These are phyloP conservation scores for Cercospora brassicicola DNA, from an alignment of 2,329 filamentous ascomycete species.

Conservation along the genomic window DNA sequence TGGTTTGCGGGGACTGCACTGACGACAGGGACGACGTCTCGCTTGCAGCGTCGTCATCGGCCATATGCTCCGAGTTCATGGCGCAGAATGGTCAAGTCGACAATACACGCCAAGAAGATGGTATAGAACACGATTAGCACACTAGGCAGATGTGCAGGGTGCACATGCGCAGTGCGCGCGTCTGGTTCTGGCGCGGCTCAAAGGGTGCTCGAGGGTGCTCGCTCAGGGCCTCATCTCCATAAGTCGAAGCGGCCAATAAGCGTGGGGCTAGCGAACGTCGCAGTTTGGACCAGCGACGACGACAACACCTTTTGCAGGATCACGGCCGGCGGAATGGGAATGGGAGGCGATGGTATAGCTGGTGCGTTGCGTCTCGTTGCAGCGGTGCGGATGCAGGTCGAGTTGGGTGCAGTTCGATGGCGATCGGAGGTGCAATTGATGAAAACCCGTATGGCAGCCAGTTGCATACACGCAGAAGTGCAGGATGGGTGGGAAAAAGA, in stretches of 20 bases:
- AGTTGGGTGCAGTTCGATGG: slow-evolving; percentile 4
- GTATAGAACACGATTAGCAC: not conserved
- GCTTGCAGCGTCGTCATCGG: slow-evolving; percentile 12
- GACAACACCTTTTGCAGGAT: not conserved
- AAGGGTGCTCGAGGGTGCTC: not conserved
- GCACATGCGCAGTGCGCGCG: slow-evolving; percentile 6
- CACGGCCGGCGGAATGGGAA: not conserved
- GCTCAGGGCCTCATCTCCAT: slow-evolving; percentile 11
- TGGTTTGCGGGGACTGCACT: slow-evolving; percentile 13
- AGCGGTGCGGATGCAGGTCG: not conserved
- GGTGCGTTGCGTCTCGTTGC: not conserved
- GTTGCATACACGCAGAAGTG: not conserved
- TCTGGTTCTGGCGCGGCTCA: not conserved
- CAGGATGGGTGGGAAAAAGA: slow-evolving; percentile 18
- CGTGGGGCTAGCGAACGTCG: slow-evolving; percentile 11
- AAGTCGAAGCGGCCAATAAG: slow-evolving; percentile 17
- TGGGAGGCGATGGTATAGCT: not conserved
- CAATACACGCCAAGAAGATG: slow-evolving; percentile 10
- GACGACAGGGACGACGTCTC: slow-evolving; percentile 14
- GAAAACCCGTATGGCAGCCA: slow-evolving; percentile 4
- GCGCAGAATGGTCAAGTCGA: not conserved
- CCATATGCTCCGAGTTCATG: not conserved
- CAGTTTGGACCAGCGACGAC: slow-evolving; percentile 11
- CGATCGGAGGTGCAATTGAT: slow-evolving; percentile 10
- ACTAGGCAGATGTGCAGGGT: not conserved